Base-by-base conservation (phyloP, 2,329 filamentous ascomycete genomes). In the Fusarium tjaetaba region DNA sequence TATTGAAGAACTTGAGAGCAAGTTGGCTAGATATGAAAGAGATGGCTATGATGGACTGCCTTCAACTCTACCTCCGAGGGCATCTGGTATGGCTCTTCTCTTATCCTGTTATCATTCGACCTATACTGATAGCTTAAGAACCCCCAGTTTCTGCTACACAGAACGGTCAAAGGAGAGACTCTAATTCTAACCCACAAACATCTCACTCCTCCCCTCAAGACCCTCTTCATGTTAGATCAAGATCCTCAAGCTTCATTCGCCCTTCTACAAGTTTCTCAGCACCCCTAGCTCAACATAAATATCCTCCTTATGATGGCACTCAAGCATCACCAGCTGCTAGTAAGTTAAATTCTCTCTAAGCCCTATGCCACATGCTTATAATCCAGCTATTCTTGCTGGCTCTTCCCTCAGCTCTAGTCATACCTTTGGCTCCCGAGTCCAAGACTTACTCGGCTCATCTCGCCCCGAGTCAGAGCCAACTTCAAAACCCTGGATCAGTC, bases 1-100 rank as follows among this genome's bases (percentile, higher is more conserved):
- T 16, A 77, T 77, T 10, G 76, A 77, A 18, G 76, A 77, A 61
- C 76, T 77, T 15, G 76, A 77, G 46, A 76, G 68, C 45, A 75
- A 74, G 48, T n/a, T 77, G 14, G 76, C 76, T 0, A 73, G 72
- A 59, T 77, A 77, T 18, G 76, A 77, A 52, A 77, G 66, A n/a
- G 72, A 74, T 15, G 74, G 71, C 11, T 74, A 72, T 18, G 60
- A 49, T n/a, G 58, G 46, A 8, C 18, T 68, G 26, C 61, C 74
- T 20, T 56, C 67, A n/a, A 52, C 61, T 30, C 6, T 68, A 30
- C 57, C 74, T 14, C 64, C 65, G 9, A 63, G 57, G 13, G 56
- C 58, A 15, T 72, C 70, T 53, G 68, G 76, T 77, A 73, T 32
- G 45, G 43, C 20, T 10, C 2, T n/a, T 8, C 4, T 43, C 4